Evolutionary conservation across 2,329 filamentous ascomycete genomes (phyloP), one percentile per base, ranked within the genome.

Genomic region (Ploettnerulaceae sp.): DNA sequence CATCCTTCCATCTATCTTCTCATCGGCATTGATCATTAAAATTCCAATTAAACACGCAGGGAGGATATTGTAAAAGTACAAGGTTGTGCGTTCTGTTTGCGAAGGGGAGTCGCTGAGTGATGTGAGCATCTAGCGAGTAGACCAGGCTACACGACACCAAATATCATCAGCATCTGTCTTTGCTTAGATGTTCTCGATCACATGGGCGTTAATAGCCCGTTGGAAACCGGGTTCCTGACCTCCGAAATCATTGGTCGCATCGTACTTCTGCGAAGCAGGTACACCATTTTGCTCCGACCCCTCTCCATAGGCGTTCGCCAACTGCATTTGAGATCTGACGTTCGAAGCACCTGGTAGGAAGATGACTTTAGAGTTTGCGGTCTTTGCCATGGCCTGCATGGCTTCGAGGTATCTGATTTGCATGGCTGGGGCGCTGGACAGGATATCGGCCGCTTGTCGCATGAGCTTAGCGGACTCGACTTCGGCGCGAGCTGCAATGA

Each of bases 321-420:
- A 63, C 49, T 76, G 69, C 45, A 68, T 65, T 55, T 73, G 72
- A 61, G 83, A 77, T 81, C 69, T 86, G 78, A 66, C 77, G 78
- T 31, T 52, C 18, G 58, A 55, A 5, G 73, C 67, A 7, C 74
- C 80, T 1, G 85, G 86, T 57, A 93, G 64, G 75, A 93, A 91
- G 59, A 91, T 90, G 61, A 93, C 85, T 71, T 94, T 94, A 68
- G 75, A 79, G 69, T 89, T 94, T 37, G 89, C 88, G 0, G 81
- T 80, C 78, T 96, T 97, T 60, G 93, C 93, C 91, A 98, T 98
- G 32, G 88, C 80, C 67, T 97, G 93, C 91, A 97, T 97, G 3
- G 93, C 90, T 71, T 98, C 93, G 57, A 98, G 84, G 68, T 97
- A 97, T 57, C 90, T 77, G 71, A 95, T 95, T 71, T 96, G 90